Evolutionary conservation across 805 yeast genomes (phyloP), one percentile per base, ranked within the genome.

Genomic region (Candida patagonica): DNA sequence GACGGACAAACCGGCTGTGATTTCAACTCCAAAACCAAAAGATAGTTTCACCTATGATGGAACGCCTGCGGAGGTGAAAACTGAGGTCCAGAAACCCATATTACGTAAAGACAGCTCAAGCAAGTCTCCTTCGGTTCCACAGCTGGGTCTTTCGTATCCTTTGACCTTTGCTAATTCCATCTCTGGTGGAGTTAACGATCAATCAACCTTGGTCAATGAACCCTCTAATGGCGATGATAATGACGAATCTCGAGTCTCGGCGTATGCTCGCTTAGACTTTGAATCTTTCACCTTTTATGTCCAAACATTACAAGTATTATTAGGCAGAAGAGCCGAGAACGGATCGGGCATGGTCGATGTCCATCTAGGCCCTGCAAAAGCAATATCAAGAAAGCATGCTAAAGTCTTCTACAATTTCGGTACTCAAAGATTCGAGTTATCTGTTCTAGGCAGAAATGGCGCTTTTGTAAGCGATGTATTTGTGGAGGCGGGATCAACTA

Each of bases 321-420:
- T 92, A 32, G 98, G 98, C n/a, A 71, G 98, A 51, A 73, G 84
- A 43, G 81, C 88, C 7, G 89, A 80, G 52, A 74, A 78, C 41
- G 80, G 80, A 48, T 43, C 56, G 12, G 48, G 53, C 10, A 45
- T 47, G 50, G 54, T 89, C 8, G 98, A 89, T 63, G 95, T 92
- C 31, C 95, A 92, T 64, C 62, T 92, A 32, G 95, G 96, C 7
- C 76, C 84, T 10, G 83, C 88, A 30, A 92, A 92, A 64, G 94
- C 96, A 7, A 86, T 92, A 13, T 86, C 96, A 5, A 67, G 98
- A 55, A 70, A 86, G 43, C 98, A 92, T 61, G 98, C 97, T 4
- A 88, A 85, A 61, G 89, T 92, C 12, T 89, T 88, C 58, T 92
- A 89, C 65, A 92, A 92, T 57, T 92, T 92, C 61, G 97, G 96